Conservation (phyloP, 2,329 filamentous ascomycete species). For the Uncinocarpus reesii region DNA sequence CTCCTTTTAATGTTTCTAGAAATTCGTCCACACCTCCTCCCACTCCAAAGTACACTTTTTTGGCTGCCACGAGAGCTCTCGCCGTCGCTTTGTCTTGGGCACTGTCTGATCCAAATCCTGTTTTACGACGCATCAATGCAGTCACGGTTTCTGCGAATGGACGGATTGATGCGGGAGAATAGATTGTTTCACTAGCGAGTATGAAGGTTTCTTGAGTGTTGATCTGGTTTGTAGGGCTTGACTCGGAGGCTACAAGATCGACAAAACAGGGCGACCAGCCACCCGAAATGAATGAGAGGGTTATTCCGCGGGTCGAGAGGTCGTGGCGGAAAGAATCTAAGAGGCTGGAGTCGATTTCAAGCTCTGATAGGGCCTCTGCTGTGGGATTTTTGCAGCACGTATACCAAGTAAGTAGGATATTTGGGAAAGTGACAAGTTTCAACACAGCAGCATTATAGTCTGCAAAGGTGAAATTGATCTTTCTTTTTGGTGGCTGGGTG, state of each 20-base stretch:
- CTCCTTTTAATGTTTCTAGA: constrained; percentile 25
- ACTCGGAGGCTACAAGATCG: constrained; percentile 29
- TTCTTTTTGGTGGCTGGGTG: constrained; percentile 11
- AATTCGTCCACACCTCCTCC: constrained; percentile 56
- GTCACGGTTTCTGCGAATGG: constrained; percentile 48
- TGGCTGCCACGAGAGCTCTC: constrained; percentile 51
- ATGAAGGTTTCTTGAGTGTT: constrained; percentile 37
- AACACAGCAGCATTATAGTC: constrained; percentile 55
- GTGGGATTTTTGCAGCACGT: constrained; percentile 16
- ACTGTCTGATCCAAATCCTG: not conserved
- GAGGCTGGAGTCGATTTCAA: constrained; percentile 44
- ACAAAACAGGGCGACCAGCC: constrained; percentile 45
- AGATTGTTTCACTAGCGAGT: constrained; percentile 56
- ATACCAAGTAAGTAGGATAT: constrained; percentile 48
- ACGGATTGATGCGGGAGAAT: constrained; percentile 45
- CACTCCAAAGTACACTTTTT: constrained; percentile 57
- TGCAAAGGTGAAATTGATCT: constrained; percentile 45
- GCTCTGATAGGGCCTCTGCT: constrained; percentile 24
- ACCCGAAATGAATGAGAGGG: constrained; percentile 48
- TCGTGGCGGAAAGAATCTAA: constrained; percentile 37
- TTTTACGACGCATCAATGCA: constrained; percentile 37
- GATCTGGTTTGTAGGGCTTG: not conserved
- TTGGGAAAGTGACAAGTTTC: constrained; percentile 51
- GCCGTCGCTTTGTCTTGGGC: constrained; percentile 16
- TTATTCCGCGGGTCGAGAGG: constrained; percentile 36